These are phyloP conservation scores for Fimicolochytrium jonesii DNA, from an alignment of 192 early-diverging fungal genomes.

Conservation along the genomic window DNA sequence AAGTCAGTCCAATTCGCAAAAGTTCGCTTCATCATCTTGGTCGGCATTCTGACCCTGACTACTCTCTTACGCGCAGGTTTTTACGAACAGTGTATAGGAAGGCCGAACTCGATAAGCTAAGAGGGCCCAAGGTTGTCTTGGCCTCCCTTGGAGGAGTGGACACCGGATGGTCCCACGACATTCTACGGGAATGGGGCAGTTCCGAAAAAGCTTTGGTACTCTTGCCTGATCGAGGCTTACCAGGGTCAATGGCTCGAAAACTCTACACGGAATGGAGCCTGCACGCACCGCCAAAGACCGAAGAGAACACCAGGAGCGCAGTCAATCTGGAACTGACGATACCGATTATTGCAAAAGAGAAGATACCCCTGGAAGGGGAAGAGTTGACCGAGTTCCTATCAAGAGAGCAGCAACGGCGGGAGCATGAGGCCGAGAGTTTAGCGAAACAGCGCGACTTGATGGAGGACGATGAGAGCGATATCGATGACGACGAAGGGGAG, in stretches of 20 bases:
- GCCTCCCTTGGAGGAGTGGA: constrained; percentile 77
- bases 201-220: constrained; percentile 59
- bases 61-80: constrained; percentile 6
- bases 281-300: constrained; percentile 8
- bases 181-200: constrained; percentile 71
- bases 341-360: constrained; percentile 32
- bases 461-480: constrained; percentile 68
- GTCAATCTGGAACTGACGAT: constrained; percentile 33
- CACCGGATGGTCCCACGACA: constrained; percentile 72
- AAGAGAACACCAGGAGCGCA: constrained; percentile 12
- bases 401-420: constrained; percentile 56
- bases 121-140: constrained; percentile 78
- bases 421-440: constrained; percentile 65
- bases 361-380: constrained; percentile 78
- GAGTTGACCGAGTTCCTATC: constrained; percentile 72
- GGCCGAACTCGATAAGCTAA: constrained; percentile 62
- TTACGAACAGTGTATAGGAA: constrained; percentile 54
- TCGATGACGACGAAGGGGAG: constrained; percentile 51
- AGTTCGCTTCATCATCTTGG: too few relatives aligned
- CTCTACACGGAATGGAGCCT: constrained; percentile 64
- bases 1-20: too few relatives aligned
- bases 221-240: constrained; percentile 72
- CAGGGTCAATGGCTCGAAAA: constrained; percentile 60
- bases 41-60: too few relatives aligned
- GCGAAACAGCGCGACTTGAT: constrained; percentile 52